These are phyloP conservation scores for Cicer chorassanicum DNA, from an alignment of 306 rosid species.

Conservation along the genomic window DNA sequence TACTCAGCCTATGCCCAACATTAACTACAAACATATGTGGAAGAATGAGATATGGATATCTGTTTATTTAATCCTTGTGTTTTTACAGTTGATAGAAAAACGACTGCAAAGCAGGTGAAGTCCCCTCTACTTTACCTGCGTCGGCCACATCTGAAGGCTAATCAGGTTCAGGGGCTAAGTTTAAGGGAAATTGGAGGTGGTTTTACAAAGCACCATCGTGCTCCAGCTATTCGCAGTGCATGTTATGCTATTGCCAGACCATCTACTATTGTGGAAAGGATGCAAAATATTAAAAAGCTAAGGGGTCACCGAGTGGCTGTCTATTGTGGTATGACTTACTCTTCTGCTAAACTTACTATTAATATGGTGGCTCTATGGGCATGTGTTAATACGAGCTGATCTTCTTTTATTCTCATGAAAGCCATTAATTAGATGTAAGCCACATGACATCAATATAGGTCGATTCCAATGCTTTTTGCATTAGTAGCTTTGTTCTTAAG, in stretches of 20 bases:
- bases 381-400: constrained; percentile 27
- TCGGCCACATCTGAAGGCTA: constrained; percentile 93
- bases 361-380: constrained; percentile 36
- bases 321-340: constrained; percentile 74
- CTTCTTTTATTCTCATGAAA: constrained; percentile 38
- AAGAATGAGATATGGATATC: constrained; percentile 32
- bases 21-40: constrained; percentile 22
- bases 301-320: constrained; percentile 94
- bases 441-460: constrained; percentile 30
- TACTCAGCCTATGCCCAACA: constrained; percentile 12
- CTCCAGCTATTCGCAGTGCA: constrained; percentile 86
- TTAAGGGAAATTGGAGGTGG: constrained; percentile 95
- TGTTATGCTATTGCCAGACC: constrained; percentile 94
- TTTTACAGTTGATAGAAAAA: constrained; percentile 63
- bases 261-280: constrained; percentile 85
- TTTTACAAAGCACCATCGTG: constrained; percentile 80
- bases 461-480: constrained; percentile 21
- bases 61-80: constrained; percentile 41
- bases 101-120: constrained; percentile 52
- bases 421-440: constrained; percentile 34
- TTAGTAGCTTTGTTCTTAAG: constrained; percentile 27
- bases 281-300: constrained; percentile 80
- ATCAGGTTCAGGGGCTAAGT: constrained; percentile 77
- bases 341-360: constrained; percentile 43
- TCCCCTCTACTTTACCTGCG: constrained; percentile 68